Base-by-base conservation (phyloP, 2,329 filamentous ascomycete genomes). In the Camillea tinctor region DNA sequence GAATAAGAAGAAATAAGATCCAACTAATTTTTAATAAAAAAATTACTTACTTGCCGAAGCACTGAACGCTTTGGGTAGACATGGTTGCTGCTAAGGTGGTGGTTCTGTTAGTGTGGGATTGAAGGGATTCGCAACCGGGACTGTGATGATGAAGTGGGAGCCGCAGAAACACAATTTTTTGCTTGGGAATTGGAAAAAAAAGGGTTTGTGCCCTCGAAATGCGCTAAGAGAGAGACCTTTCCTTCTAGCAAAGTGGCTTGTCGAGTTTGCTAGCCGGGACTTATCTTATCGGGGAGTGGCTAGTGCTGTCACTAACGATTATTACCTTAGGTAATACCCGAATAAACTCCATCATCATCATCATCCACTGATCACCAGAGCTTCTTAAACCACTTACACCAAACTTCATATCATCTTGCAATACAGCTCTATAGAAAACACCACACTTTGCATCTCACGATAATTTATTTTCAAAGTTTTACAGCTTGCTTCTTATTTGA, bases 1-100 rank as follows among this genome's bases (percentile, higher is more conserved):
- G 7, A 30, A 4, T 9, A 30, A 30, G 7, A 4, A 30, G 11
- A 44, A 44, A 3, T 17, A 44, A 44, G 36, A n/a, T n/a, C n/a
- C 17, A 44, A 17, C 4, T 4, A n/a, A 3, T 30, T 6, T 30
- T 6, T 30, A n/a, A 44, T n/a, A 15, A 44, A 15, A 44, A 44
- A n/a, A 44, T 26, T 7, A 30, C 36, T 44, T 44, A 44, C 36
- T 97, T 97, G 89, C 93, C 93, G 91, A 98, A 97, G 91, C 93
- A 97, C 88, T 97, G 93, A 76, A 93, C 90, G 81, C 87, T 90
- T 83, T 91, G 89, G 74, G 85, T 83, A 81, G 90, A 89, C 88
- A 92, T 92, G 81, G 77, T 91, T 84, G 79, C 77, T 76, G 57
- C 52, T 62, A 60, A 74, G 66, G 63, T 67, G 60, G 62, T 57